phyloP scores from a whole-genome alignment of 2,329 filamentous ascomycete genomes.

The Clonostachys rosea region DNA sequence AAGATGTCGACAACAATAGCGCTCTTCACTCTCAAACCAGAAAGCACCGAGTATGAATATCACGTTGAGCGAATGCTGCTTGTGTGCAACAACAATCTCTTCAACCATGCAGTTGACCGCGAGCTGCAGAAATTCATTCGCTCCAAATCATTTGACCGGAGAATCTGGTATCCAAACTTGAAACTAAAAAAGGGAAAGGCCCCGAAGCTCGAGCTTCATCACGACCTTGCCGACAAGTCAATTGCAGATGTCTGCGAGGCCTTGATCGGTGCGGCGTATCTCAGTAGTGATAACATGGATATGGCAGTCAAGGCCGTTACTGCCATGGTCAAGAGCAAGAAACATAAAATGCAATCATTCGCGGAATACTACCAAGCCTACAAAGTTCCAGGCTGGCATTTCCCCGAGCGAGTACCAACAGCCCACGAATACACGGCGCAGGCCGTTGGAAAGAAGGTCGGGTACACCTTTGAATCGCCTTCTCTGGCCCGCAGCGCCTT shows the following conservation, averaged over 20 bases:
- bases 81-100: constrained; percentile 87
- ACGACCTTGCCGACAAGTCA: constrained; percentile 72
- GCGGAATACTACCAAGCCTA: constrained; percentile 70
- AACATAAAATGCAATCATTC: constrained; percentile 68
- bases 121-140: constrained; percentile 72
- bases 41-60: constrained; percentile 78
- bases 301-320: constrained; percentile 61
- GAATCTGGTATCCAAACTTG: constrained; percentile 85
- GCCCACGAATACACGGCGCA: constrained; percentile 28
- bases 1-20: constrained; percentile 95
- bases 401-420: constrained; percentile 51
- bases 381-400: constrained; percentile 67
- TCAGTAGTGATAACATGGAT: constrained; percentile 47
- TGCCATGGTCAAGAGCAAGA: constrained; percentile 61
- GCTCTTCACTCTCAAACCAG: constrained; percentile 70
- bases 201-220: constrained; percentile 37
- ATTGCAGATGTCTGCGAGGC: constrained; percentile 87
- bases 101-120: constrained; percentile 66
- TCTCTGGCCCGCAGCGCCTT: constrained; percentile 70
- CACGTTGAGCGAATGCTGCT: constrained; percentile 89
- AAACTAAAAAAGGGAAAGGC: constrained; percentile 70
- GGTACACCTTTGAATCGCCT: constrained; percentile 66
- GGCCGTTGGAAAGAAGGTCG: constrained; percentile 60
- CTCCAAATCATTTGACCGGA: constrained; percentile 74
- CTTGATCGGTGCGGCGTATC: constrained; percentile 71